These are phyloP conservation scores for Ustilago shanxiensis DNA, from an alignment of 1,284 basidiomycete species.

Conservation along the genomic window DNA sequence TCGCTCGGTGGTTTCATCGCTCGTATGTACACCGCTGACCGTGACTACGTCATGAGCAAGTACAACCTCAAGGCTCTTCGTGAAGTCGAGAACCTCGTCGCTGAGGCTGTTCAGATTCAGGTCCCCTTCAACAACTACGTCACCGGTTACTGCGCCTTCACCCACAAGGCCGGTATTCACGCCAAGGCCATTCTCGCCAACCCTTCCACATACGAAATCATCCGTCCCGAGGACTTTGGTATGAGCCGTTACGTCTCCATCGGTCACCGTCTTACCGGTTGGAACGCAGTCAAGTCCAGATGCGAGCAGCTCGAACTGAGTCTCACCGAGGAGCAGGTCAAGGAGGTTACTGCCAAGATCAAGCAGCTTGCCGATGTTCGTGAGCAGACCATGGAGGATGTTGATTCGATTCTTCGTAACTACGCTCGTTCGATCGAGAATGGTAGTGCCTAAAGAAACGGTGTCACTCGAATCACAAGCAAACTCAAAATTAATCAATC, in stretches of 20 bases:
- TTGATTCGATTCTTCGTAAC: constrained; percentile 93
- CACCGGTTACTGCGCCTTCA: constrained; percentile 97
- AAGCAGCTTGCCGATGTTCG: constrained; percentile 98
- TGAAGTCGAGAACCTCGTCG: constrained; percentile 98
- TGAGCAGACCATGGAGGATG: constrained; percentile 99
- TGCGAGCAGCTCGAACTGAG: constrained; percentile 93
- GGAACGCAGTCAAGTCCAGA: constrained; percentile 99
- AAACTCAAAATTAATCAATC: neutral
- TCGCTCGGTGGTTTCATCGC: constrained; percentile 97
- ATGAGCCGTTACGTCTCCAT: constrained; percentile 98
- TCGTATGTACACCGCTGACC: constrained; percentile 85
- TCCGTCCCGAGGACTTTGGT: constrained; percentile 86
- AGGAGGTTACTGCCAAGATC: constrained; percentile 99
- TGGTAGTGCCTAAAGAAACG: constrained; percentile 27
- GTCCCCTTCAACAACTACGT: constrained; percentile 94
- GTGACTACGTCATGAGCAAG: constrained; percentile 99
- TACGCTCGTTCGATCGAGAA: constrained; percentile 61
- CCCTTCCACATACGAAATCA: constrained; percentile 85
- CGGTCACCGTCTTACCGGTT: constrained; percentile 95
- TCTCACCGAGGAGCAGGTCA: constrained; percentile 85
- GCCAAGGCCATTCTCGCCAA: constrained; percentile 99
- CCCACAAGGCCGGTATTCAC: constrained; percentile 99
- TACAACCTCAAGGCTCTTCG: constrained; percentile 98
- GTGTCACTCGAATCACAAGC: too few species aligned
- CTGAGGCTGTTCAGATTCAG: constrained; percentile 97